A percentile compares a stretch with the other conserved stretches of the same genome.
Conservation (phyloP, 2,329 filamentous ascomycete genomes). For the Leptodontidium sp. region DNA sequence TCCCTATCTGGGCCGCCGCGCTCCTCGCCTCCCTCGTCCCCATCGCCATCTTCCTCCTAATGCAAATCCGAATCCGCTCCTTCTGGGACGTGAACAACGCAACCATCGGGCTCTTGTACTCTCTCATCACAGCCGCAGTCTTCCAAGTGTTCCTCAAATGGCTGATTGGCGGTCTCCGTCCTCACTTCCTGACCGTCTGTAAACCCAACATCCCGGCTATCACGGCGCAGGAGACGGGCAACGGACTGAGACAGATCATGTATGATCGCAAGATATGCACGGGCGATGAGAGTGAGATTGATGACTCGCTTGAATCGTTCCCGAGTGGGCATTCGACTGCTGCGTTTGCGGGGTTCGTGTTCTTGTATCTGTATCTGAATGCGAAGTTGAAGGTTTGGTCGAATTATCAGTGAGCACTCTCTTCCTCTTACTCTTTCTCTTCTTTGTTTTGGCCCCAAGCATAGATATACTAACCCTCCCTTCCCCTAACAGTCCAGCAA, state of each 20-base stretch:
- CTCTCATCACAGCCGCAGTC: constrained; percentile 73
- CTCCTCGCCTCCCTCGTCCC: constrained; percentile 71
- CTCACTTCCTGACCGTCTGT: constrained; percentile 76
- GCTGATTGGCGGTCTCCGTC: constrained; percentile 77
- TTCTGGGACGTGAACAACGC: constrained; percentile 79
- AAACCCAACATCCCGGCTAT: constrained; percentile 61
- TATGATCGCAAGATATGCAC: constrained; percentile 76
- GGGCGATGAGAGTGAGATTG: constrained; percentile 68
- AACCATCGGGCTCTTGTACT: constrained; percentile 73
- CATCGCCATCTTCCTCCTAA: constrained; percentile 68
- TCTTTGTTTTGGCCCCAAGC: background rate
- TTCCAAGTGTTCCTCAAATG: constrained; percentile 82
- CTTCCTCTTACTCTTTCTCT: background rate
- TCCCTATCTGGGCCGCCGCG: constrained; percentile 76
- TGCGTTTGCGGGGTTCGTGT: constrained; percentile 76
- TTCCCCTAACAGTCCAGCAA: constrained; percentile 54
- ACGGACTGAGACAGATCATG: constrained; percentile 68
- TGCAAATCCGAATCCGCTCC: constrained; percentile 72
- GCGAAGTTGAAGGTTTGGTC: constrained; percentile 79
- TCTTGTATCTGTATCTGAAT: constrained; percentile 77
- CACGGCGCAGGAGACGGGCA: constrained; percentile 50
- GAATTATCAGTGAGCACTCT: constrained; percentile 64
- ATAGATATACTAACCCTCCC: background rate
- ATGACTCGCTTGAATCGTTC: constrained; percentile 75
- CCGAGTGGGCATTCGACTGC: constrained; percentile 79